Conservation (phyloP, 2,329 filamentous ascomycete genomes). For the Torrubiella hemipterigena region DNA sequence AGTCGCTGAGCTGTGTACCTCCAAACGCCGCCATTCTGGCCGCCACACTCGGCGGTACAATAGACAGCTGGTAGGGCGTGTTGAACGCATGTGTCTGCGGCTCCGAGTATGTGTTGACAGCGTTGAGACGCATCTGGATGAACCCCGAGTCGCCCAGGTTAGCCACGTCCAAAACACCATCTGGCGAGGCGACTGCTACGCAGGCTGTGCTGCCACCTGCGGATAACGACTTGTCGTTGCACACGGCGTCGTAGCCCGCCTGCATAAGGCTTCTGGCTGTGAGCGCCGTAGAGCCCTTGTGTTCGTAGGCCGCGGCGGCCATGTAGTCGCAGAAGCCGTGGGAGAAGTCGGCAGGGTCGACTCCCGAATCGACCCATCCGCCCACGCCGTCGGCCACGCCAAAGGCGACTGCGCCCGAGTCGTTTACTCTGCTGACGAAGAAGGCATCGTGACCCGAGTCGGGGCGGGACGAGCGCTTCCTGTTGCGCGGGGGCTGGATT, state of each 20-base stretch:
- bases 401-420: constrained; percentile 61
- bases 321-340: constrained; percentile 91
- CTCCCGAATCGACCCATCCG: constrained; percentile 83
- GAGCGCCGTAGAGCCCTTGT: constrained; percentile 30
- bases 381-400: constrained; percentile 92
- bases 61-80: constrained; percentile 86
- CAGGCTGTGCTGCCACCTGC: constrained; percentile 90
- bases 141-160: constrained; percentile 96
- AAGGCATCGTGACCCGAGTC: constrained; percentile 92
- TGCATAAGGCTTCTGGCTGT: constrained; percentile 65
- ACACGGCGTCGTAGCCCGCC: constrained; percentile 71
- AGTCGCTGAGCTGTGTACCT: constrained; percentile 67
- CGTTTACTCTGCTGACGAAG: constrained; percentile 75
- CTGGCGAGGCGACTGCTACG: constrained; percentile 62
- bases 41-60: constrained; percentile 70
- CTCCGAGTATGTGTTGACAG: constrained; percentile 69
- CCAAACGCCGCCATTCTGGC: constrained; percentile 76
- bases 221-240: constrained; percentile 56
- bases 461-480: constrained; percentile 37
- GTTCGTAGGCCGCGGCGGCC: constrained; percentile 59
- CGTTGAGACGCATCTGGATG: constrained; percentile 73
- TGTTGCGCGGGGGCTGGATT: constrained; percentile 34
- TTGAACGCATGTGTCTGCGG: constrained; percentile 97
- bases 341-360: constrained; percentile 91
- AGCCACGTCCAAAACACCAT: constrained; percentile 73